Evolutionary conservation across 208 protist genomes (phyloP).

Genomic region (Trypanosoma caninum): DNA sequence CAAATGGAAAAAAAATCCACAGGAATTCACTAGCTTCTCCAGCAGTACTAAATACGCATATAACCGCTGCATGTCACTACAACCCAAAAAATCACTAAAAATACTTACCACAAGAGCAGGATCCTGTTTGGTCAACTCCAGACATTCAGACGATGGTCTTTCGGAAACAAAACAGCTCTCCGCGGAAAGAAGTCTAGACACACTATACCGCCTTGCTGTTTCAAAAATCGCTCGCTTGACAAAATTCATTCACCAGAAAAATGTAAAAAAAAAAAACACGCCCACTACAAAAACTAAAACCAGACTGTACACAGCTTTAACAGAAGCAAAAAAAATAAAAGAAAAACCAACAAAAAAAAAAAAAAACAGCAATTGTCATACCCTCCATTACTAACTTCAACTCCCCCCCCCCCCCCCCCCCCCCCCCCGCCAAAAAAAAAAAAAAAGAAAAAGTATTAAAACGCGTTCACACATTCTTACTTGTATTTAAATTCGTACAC

Average conservation of each 20-base stretch:
- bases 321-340: neutral
- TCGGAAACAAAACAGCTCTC: neutral
- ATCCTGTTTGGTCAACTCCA: constrained; percentile 51
- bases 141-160: constrained; percentile 31
- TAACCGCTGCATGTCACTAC: constrained; percentile 26
- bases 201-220: constrained; percentile 45
- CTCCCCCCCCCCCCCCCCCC: no score
- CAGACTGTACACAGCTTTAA: neutral
- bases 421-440: neutral
- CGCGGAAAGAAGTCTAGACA: constrained; percentile 31
- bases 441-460: neutral
- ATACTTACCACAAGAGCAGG: constrained; percentile 46
- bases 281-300: neutral
- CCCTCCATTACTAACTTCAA: no score
- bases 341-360: constrained; percentile 5
- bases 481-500: constrained; percentile 59
- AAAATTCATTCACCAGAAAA: constrained; percentile 51
- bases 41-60: constrained; percentile 59
- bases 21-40: constrained; percentile 68
- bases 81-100: constrained; percentile 37
- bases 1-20: constrained; percentile 74
- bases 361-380: no score
- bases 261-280: neutral
- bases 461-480: neutral
- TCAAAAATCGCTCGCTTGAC: constrained; percentile 42